A percentile compares a stretch with the other conserved stretches of the same genome.
Evolutionary conservation across 768 basidiomycete species (phyloP).

Genomic region (Boletus rubropictus): DNA sequence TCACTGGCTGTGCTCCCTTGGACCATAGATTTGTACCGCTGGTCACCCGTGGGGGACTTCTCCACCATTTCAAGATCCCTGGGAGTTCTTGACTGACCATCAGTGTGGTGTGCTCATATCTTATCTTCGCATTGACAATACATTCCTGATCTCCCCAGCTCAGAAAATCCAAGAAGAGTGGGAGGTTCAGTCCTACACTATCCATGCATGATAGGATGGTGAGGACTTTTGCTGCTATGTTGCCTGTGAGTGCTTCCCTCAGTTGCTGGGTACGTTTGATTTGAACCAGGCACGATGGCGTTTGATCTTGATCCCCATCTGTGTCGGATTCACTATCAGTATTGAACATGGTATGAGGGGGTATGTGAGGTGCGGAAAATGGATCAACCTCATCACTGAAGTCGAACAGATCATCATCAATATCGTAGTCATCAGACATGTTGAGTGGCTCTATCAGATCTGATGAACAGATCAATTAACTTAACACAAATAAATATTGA

Average conservation of each 20-base stretch:
- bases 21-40: background rate
- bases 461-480: no score
- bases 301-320: background rate
- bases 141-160: conserved; percentile 1
- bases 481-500: no score
- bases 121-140: background rate
- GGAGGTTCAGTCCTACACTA: background rate
- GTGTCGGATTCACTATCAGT: background rate
- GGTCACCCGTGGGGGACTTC: background rate
- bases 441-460: no score
- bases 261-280: background rate
- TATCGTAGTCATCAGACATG: no score
- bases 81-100: background rate
- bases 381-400: background rate
- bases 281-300: background rate
- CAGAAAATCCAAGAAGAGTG: background rate
- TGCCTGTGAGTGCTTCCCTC: no score
- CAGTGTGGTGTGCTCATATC: background rate
- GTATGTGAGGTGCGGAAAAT: background rate
- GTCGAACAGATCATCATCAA: background rate
- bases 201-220: no score
- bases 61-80: background rate
- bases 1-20: background rate
- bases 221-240: no score
- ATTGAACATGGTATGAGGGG: background rate